Percentiles rank a stretch among this genome's conserved stretches.
phyloP scores from a whole-genome alignment of 768 basidiomycete species.

The Suillus luteus region DNA sequence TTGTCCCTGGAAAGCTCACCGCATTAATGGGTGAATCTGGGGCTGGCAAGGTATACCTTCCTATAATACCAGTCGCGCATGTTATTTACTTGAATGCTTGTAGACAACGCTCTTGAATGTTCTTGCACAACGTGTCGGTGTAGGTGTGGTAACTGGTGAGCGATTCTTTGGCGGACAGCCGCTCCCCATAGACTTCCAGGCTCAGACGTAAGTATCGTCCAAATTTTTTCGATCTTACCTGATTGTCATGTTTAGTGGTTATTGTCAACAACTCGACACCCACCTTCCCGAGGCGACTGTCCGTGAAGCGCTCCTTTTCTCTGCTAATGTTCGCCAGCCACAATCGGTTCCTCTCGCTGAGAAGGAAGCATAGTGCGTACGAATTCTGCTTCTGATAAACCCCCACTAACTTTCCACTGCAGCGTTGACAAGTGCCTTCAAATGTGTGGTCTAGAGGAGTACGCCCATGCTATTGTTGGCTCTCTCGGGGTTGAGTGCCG shows the following conservation, averaged over 20 bases:
- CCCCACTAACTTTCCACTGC: neutral
- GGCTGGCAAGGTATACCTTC: constrained; percentile 44
- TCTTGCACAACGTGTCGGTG: constrained; percentile 40
- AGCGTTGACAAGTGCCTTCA: constrained; percentile 57
- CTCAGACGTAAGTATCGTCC: constrained; percentile 47
- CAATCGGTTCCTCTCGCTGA: constrained; percentile 60
- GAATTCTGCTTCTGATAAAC: neutral
- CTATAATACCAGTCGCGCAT: neutral
- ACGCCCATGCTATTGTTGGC: constrained; percentile 69
- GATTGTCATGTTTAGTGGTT: constrained; percentile 54
- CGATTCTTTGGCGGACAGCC: constrained; percentile 47
- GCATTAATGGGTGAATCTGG: constrained; percentile 72
- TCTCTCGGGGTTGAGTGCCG: constrained; percentile 69
- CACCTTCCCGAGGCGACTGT: constrained; percentile 78
- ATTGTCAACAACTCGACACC: constrained; percentile 85
- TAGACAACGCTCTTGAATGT: constrained; percentile 58
- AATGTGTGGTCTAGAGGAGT: constrained; percentile 65
- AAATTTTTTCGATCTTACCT: neutral
- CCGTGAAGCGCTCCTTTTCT: constrained; percentile 77
- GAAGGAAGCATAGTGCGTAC: constrained; percentile 76
- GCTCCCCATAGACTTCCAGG: constrained; percentile 50
- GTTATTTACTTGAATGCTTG: neutral
- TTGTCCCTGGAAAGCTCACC: constrained; percentile 77
- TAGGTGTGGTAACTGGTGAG: constrained; percentile 42
- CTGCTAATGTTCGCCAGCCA: constrained; percentile 79